Evolutionary conservation across 805 yeast species (phyloP).

Genomic region (Kodamaea restingae): DNA sequence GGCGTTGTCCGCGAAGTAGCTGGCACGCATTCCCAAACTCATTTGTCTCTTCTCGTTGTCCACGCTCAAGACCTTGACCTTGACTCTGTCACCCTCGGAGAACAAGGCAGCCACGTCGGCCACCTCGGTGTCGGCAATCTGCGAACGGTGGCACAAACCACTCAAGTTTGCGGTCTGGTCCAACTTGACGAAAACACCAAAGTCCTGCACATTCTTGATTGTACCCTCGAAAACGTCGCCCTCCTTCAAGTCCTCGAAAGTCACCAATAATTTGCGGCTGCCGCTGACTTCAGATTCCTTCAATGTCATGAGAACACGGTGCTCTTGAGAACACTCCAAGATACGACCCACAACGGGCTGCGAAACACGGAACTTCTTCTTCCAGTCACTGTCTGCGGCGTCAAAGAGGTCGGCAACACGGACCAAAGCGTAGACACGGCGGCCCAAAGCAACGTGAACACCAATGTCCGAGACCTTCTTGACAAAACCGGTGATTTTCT

Average conservation of each 20-base stretch:
- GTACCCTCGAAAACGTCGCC: slow-evolving; percentile 77
- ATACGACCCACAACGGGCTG: slow-evolving; percentile 77
- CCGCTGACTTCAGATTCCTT: slow-evolving; percentile 80
- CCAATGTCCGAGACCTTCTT: slow-evolving; percentile 72
- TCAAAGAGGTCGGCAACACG: slow-evolving; percentile 81
- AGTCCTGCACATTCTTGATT: slow-evolving; percentile 73
- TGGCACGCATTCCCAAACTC: slow-evolving; percentile 92
- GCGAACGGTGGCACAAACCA: slow-evolving; percentile 84
- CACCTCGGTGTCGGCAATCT: slow-evolving; percentile 69
- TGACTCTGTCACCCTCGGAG: slow-evolving; percentile 86
- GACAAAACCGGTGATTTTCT: slow-evolving; percentile 76
- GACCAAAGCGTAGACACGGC: slow-evolving; percentile 70
- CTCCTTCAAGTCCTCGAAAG: slow-evolving; percentile 61
- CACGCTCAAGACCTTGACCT: slow-evolving; percentile 69
- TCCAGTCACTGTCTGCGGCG: slow-evolving; percentile 82
- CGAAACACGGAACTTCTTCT: slow-evolving; percentile 62
- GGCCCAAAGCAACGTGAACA: slow-evolving; percentile 71
- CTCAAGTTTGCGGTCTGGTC: slow-evolving; percentile 70
- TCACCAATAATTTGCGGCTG: slow-evolving; percentile 52
- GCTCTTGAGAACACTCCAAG: slow-evolving; percentile 54
- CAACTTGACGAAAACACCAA: slow-evolving; percentile 84
- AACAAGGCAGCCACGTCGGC: slow-evolving; percentile 63
- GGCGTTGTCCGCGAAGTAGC: slow-evolving; percentile 57
- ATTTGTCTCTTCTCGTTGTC: slow-evolving; percentile 66
- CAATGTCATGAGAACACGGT: slow-evolving; percentile 69